These are phyloP conservation scores for Ophiostoma triangulosporum DNA, from an alignment of 2,329 filamentous ascomycete genomes.

Conservation along the genomic window DNA sequence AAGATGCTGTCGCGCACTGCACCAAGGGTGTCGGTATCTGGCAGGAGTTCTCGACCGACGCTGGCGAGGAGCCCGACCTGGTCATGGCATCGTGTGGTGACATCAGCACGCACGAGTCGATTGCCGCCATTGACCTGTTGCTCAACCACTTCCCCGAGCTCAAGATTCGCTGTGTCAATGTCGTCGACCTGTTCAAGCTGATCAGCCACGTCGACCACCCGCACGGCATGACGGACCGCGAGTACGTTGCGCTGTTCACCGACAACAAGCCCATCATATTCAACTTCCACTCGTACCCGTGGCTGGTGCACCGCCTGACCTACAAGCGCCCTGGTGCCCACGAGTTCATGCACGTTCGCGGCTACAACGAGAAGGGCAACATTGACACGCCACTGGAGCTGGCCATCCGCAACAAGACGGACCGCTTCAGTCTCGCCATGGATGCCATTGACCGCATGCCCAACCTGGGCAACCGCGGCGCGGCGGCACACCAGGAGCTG, in stretches of 20 bases:
- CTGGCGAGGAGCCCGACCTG: slow-evolving; percentile 53
- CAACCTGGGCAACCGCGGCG: slow-evolving; percentile 47
- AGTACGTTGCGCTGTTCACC: slow-evolving; percentile 61
- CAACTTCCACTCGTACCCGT: slow-evolving; percentile 77
- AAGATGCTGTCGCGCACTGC: slow-evolving; percentile 60
- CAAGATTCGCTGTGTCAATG: slow-evolving; percentile 68
- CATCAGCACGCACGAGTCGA: slow-evolving; percentile 57
- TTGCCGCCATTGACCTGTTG: slow-evolving; percentile 62
- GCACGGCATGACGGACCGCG: slow-evolving; percentile 52
- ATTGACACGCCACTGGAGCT: slow-evolving; percentile 71
- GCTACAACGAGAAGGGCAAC: slow-evolving; percentile 74
- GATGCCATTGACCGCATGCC: slow-evolving; percentile 59
- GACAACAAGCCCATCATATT: slow-evolving; percentile 60
- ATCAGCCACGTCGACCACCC: slow-evolving; percentile 58
- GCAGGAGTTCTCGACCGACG: slow-evolving; percentile 62
- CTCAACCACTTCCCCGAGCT: slow-evolving; percentile 57
- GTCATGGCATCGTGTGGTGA: slow-evolving; percentile 68
- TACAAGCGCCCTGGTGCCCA: slow-evolving; percentile 58
- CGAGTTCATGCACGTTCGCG: slow-evolving; percentile 55
- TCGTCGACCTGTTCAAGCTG: slow-evolving; percentile 69
- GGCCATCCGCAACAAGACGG: slow-evolving; percentile 63
- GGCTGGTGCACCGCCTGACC: slow-evolving; percentile 63
- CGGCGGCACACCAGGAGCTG: slow-evolving; percentile 48
- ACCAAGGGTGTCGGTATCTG: slow-evolving; percentile 69
- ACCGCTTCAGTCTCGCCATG: slow-evolving; percentile 65